Evolutionary conservation across 2,329 filamentous ascomycete species (phyloP), one percentile per base, ranked within the genome.

Genomic region (Penicillium decumbens): DNA sequence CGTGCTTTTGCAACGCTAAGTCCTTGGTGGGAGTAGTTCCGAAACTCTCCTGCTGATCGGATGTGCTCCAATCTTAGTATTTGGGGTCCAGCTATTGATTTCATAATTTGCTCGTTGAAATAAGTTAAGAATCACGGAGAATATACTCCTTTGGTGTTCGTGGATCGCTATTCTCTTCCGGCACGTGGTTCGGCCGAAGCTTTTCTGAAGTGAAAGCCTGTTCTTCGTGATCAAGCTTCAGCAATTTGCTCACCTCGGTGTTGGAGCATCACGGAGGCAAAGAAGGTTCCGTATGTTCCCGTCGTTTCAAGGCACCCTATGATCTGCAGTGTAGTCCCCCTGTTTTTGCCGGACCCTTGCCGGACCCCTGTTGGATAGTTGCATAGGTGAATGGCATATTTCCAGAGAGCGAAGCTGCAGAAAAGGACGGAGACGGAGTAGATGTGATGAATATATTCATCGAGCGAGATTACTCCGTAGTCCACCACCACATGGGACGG

Each of bases 21-120:
- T 7, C 12, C 12, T 15, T 15, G 13, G 24, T 25, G 3, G 3
- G 12, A 40, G 4, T 4, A 15, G 7, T 32, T 49, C 44, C 45
- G 35, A 45, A 45, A 43, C 24, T 3, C n/a, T 6, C 3, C 45
- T 29, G 45, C 32, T 45, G 45, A 33, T 52, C 41, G 45, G 38
- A 43, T 41, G 18, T 5, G 39, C 15, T 18, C 40, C 27, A 23
- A 8, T 8, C 18, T 37, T 23, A 23, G 20, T 1, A 23, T 33
- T 18, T 7, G 30, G 30, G n/a, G n/a, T 7, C 6, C 20, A 18
- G 15, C 15, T 18, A 23, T 23, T 23, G 20, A 23, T 23, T 23
- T 23, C 4, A 23, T 3, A 23, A 23, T 23, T 23, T 23, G 2
- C 20, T 23, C 3, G 20, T 23, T 23, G 20, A 23, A 4, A 27